phyloP scores from a whole-genome alignment of 768 basidiomycete genomes.

The Termitomyces sp. region DNA sequence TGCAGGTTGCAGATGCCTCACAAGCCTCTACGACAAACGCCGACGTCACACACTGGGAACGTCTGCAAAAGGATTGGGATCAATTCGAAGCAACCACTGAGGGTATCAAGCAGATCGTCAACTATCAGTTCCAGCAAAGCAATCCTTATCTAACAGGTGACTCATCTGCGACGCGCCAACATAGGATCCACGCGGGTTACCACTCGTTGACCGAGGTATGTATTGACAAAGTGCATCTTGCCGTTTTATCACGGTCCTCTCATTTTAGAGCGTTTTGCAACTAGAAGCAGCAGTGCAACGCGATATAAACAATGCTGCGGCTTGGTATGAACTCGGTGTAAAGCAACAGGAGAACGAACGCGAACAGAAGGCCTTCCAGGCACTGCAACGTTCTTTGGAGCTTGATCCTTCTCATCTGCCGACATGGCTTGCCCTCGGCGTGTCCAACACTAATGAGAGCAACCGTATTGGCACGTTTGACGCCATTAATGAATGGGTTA shows the following conservation, averaged over 20 bases:
- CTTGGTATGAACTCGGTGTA: conserved; percentile 92
- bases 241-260: conserved; percentile 13
- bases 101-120: conserved; percentile 50
- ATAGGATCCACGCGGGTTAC: conserved; percentile 29
- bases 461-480: conserved; percentile 68
- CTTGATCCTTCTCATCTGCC: conserved; percentile 72
- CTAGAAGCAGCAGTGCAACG: conserved; percentile 86
- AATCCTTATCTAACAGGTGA: conserved; percentile 76
- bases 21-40: conserved; percentile 12
- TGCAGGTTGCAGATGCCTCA: conserved; percentile 15
- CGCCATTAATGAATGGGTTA: conserved; percentile 83
- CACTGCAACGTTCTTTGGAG: conserved; percentile 73
- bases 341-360: conserved; percentile 98
- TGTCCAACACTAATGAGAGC: conserved; percentile 88
- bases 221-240: neutral
- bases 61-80: conserved; percentile 77
- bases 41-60: conserved; percentile 48
- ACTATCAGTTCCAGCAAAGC: conserved; percentile 68
- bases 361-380: conserved; percentile 83
- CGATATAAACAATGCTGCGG: conserved; percentile 59
- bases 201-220: conserved; percentile 38
- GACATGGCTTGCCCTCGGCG: conserved; percentile 86
- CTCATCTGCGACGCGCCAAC: conserved; percentile 46
- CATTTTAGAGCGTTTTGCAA: conserved; percentile 71
- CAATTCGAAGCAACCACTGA: conserved; percentile 66